A percentile compares a stretch with the other conserved stretches of the same genome.
phyloP scores from a whole-genome alignment of 805 yeast genomes.

The Metschnikowia lunata region DNA sequence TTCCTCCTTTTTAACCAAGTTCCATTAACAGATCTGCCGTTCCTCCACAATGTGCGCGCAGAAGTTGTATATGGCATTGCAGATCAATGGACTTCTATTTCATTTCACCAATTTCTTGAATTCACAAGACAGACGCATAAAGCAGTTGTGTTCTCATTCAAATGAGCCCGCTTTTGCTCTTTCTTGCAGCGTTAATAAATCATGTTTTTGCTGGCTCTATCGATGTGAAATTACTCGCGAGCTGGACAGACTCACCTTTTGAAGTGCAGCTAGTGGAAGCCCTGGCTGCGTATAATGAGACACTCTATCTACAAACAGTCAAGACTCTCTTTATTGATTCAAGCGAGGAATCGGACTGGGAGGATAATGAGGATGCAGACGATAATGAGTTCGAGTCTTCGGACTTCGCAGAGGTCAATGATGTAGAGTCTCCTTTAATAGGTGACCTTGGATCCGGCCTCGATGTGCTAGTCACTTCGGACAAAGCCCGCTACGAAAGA shows the following conservation, averaged over 20 bases:
- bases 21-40: no score
- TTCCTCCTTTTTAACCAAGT: no score
- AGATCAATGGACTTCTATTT: no score
- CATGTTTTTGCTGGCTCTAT: conserved; percentile 4
- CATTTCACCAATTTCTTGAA: no score
- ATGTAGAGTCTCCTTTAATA: not conserved
- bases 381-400: not conserved
- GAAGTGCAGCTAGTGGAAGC: conserved; percentile 16
- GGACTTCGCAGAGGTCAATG: not conserved
- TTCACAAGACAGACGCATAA: no score
- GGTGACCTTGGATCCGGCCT: not conserved
- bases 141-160: no score
- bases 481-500: not conserved
- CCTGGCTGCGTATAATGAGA: conserved; percentile 11
- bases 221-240: conserved; percentile 9
- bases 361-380: conserved; percentile 5
- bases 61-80: no score
- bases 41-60: no score
- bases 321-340: conserved; percentile 2
- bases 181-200: not conserved
- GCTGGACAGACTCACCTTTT: conserved; percentile 14
- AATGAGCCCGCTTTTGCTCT: no score
- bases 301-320: conserved; percentile 7
- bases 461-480: not conserved
- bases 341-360: conserved; percentile 12